A percentile compares a stretch with the other conserved stretches of the same genome.
phyloP scores from a whole-genome alignment of 2,329 filamentous ascomycete species.

The Trichoderma guizhouense region DNA sequence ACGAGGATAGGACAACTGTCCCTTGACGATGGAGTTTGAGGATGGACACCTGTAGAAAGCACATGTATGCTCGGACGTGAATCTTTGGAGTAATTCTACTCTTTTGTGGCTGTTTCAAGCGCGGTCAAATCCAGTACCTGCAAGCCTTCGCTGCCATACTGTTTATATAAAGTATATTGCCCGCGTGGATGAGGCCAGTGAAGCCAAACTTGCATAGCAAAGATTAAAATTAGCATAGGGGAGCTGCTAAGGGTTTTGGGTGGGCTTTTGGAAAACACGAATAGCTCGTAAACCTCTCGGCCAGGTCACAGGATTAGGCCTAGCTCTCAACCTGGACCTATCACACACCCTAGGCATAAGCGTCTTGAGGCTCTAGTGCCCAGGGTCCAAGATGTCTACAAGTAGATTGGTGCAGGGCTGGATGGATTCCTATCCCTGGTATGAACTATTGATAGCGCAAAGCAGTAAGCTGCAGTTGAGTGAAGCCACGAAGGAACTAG shows the following conservation, averaged over 20 bases:
- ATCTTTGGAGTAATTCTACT: not conserved
- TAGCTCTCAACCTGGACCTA: not conserved
- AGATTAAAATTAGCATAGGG: not conserved
- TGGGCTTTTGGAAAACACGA: not conserved
- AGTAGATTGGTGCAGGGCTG: not conserved
- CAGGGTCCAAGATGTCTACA: not conserved
- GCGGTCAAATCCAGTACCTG: not conserved
- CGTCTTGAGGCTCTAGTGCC: not conserved
- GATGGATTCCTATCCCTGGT: constrained; percentile 4
- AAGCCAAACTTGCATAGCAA: not conserved
- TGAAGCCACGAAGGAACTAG: not conserved
- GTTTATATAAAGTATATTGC: not conserved
- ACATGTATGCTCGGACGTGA: not conserved
- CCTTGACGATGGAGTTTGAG: not conserved
- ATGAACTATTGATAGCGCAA: constrained; percentile 5
- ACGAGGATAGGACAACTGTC: not conserved
- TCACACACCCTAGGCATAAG: constrained; percentile 1
- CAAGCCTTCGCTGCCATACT: not conserved
- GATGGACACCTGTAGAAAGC: not conserved
- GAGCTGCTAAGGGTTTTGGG: not conserved
- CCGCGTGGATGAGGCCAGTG: not conserved
- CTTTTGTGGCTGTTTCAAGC: not conserved
- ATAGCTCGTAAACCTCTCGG: not conserved
- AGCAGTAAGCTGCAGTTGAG: not conserved
- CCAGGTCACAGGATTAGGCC: not conserved